Evolutionary conservation across 2,329 filamentous ascomycete species (phyloP), one percentile per base, ranked within the genome.

Genomic region (Exophiala dermatitidis): DNA sequence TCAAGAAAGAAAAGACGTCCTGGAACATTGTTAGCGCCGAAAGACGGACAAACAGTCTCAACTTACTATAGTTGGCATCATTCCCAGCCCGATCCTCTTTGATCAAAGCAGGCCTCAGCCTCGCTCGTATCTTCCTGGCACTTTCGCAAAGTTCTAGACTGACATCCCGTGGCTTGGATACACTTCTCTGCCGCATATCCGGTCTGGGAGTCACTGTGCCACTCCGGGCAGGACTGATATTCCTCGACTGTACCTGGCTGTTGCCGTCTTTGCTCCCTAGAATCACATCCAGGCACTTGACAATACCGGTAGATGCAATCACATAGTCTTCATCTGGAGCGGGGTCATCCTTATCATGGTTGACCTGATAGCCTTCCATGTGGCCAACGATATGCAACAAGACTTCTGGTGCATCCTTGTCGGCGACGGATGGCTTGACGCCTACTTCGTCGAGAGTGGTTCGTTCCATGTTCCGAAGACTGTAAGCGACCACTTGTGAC

Each of bases 401-500:
- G 2, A 95, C 86, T 60, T 95, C 88, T 3, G 90, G 89, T 70
- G 94, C 67, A n/a, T 77, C 75, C 19, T 84, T 77, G 26, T 76
- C 60, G 6, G 63, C 72, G 52, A 74, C 72, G 40, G 68, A 67
- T 62, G 66, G 66, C 67, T 72, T 72, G 51, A 72, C 68, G n/a
- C 72, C 68, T 48, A 75, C 69, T 33, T 85, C 83, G 6, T 79
- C 77, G 54, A 89, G 81, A 7, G 88, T 83, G 10, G 86, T 80
- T 6, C 80, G 81, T 67, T 95, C 89, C 75, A 98, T 85, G 64
- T 98, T 98, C 53, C 87, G 83, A 57, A 98, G 77, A 58, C 88
- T 95, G 69, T 96, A 96, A 0, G 89, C 91, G 41, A 96, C 85
- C n/a, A 95, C 86, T 68, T 95, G 90, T 65, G 91, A 94, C 0